Percentiles rank a stretch among this genome's conserved stretches.
phyloP scores from a whole-genome alignment of 2,329 filamentous ascomycete species.

The Fusarium equiseti region DNA sequence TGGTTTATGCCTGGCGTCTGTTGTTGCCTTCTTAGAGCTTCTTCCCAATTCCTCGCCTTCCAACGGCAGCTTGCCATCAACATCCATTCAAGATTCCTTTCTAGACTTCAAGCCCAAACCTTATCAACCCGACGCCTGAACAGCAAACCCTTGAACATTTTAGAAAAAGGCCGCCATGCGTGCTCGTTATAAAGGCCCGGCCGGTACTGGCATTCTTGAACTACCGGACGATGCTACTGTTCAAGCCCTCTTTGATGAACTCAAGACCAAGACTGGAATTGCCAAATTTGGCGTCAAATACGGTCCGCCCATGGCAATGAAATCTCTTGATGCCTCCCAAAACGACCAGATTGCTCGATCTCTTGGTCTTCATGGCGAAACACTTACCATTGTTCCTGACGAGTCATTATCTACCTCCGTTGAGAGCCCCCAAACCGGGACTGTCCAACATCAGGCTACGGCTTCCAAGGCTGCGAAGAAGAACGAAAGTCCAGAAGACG shows the following conservation, averaged over 20 bases:
- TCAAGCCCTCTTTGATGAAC: conserved; percentile 68
- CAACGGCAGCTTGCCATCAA: conserved; percentile 5
- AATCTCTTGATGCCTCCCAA: conserved; percentile 72
- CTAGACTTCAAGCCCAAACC: background rate
- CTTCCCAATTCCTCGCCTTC: conserved; percentile 24
- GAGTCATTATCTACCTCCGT: conserved; percentile 46
- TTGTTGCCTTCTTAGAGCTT: conserved; percentile 11
- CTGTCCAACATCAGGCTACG: conserved; percentile 8
- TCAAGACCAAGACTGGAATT: conserved; percentile 74
- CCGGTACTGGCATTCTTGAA: conserved; percentile 76
- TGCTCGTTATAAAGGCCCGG: conserved; percentile 79
- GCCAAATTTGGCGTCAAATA: conserved; percentile 81
- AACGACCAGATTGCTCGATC: conserved; percentile 61
- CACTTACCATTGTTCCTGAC: conserved; percentile 61
- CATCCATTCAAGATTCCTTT: background rate
- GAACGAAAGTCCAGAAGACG: conserved; percentile 48
- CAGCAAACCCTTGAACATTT: background rate
- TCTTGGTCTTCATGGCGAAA: conserved; percentile 63
- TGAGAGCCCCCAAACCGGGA: conserved; percentile 10
- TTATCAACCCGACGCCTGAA: background rate
- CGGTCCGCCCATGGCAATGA: conserved; percentile 78
- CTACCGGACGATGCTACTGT: conserved; percentile 77
- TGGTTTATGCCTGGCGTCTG: background rate
- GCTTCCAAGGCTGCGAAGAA: conserved; percentile 6
- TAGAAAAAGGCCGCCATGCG: conserved; percentile 66